Conservation (phyloP, 2,329 filamentous ascomycete species). For the Fusarium sacchari region DNA sequence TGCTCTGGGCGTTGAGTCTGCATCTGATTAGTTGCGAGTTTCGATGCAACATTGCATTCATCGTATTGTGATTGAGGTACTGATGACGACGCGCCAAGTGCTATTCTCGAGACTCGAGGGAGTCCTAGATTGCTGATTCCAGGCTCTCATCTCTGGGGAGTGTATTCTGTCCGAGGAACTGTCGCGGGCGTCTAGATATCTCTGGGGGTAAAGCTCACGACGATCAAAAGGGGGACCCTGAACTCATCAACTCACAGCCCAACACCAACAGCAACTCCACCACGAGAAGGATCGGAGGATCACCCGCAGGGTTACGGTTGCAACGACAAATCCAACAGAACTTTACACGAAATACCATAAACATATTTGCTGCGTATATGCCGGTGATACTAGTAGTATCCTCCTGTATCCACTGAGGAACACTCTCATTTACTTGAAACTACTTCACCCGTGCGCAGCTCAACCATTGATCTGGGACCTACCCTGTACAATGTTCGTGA, state of each 20-base stretch:
- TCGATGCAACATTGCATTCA: constrained; percentile 31
- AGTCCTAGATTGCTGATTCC: neutral
- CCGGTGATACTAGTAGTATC: neutral
- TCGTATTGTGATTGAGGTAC: neutral
- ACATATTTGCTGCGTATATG: neutral
- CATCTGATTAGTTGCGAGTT: constrained; percentile 2
- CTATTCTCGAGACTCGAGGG: neutral
- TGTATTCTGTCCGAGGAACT: neutral
- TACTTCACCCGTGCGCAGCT: neutral
- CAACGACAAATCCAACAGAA: neutral
- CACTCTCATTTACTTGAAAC: constrained; percentile 7
- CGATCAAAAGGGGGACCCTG: constrained; percentile 18
- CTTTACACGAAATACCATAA: constrained; percentile 13
- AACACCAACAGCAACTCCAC: constrained; percentile 13
- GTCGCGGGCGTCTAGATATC: neutral
- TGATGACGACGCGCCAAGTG: constrained; percentile 7
- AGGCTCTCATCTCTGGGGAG: neutral
- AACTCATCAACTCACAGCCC: neutral
- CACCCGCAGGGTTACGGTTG: constrained; percentile 26
- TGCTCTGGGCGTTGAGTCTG: neutral
- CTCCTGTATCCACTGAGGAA: neutral
- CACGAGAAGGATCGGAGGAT: constrained; percentile 17
- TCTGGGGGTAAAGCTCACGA: neutral
- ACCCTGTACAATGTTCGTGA: constrained; percentile 2
- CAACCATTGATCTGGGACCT: constrained; percentile 2